Percentiles rank a stretch among this genome's conserved stretches.
Conservation (phyloP, 257 asterid genomes). For the Nicotiana undulata region DNA sequence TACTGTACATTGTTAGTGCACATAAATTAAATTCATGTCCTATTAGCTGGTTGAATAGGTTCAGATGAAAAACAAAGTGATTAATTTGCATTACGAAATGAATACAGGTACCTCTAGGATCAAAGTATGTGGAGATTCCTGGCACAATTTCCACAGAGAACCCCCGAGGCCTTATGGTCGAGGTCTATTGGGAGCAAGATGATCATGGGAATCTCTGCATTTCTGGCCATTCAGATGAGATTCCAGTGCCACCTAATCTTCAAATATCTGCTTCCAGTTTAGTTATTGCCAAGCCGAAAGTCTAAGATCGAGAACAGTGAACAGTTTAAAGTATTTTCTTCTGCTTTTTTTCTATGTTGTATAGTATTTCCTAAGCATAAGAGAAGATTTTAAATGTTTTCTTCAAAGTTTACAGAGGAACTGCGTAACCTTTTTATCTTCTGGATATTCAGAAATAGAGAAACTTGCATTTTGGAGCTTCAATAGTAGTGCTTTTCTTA, state of each 20-base stretch:
- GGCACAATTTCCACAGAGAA: slow-evolving; percentile 17
- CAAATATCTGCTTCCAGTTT: background rate
- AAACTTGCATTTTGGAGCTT: too few relatives aligned
- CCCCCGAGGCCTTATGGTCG: slow-evolving; percentile 28
- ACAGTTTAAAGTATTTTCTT: background rate
- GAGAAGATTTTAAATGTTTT: background rate
- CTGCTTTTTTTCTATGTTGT: background rate
- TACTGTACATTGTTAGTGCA: too few relatives aligned
- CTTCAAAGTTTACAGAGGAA: background rate
- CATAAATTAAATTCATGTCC: too few relatives aligned
- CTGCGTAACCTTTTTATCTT: background rate
- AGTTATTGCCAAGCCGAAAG: background rate
- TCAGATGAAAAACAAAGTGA: background rate
- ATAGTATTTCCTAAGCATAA: background rate
- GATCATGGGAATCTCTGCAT: slow-evolving; percentile 27
- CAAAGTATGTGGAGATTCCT: slow-evolving; percentile 19
- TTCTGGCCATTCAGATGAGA: slow-evolving; percentile 25
- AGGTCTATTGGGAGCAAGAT: slow-evolving; percentile 31
- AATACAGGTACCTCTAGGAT: slow-evolving; percentile 22
- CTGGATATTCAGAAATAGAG: background rate
- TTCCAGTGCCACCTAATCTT: slow-evolving; percentile 16
- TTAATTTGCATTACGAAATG: background rate
- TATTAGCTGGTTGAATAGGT: too few relatives aligned
- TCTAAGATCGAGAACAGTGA: background rate
- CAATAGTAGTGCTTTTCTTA: too few relatives aligned